Evolutionary conservation across 768 basidiomycete species (phyloP).

Genomic region (Lepiota venenata): DNA sequence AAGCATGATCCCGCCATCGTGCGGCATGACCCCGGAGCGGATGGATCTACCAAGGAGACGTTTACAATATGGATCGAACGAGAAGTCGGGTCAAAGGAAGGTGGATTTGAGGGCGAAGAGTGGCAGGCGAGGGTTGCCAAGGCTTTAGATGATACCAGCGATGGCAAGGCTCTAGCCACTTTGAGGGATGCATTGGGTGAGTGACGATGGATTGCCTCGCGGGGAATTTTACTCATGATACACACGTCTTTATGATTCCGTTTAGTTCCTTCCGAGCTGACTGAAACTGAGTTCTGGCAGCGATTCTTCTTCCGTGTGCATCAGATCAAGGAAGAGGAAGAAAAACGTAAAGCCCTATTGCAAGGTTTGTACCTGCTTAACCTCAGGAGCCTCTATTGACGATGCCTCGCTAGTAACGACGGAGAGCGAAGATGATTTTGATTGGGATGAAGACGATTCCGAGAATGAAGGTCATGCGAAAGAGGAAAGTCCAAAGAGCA

Average conservation of each 20-base stretch:
- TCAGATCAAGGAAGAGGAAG: constrained; percentile 78
- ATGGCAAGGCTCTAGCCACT: constrained; percentile 49
- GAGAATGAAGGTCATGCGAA: constrained; percentile 59
- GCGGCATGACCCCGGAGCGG: constrained; percentile 69
- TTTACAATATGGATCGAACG: constrained; percentile 56
- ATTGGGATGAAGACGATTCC: constrained; percentile 92
- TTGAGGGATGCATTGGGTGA: constrained; percentile 60
- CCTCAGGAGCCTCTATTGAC: background rate
- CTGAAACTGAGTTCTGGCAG: constrained; percentile 73
- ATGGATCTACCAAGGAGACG: constrained; percentile 48
- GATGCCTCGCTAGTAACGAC: constrained; percentile 39
- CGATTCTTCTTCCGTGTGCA: constrained; percentile 88
- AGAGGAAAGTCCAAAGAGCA: background rate
- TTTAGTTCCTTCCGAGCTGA: constrained; percentile 68
- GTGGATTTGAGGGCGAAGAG: constrained; percentile 51
- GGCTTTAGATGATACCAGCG: constrained; percentile 46
- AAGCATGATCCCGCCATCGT: constrained; percentile 74
- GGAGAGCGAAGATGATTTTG: constrained; percentile 83
- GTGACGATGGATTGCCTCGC: constrained; percentile 10
- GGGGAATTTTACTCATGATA: constrained; percentile 3
- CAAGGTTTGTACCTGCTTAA: constrained; percentile 44
- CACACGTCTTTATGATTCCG: background rate
- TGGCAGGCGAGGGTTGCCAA: constrained; percentile 53
- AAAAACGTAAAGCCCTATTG: constrained; percentile 72
- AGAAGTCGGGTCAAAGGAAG: constrained; percentile 49